These are phyloP conservation scores for Hirschioporus abietinus DNA, from an alignment of 768 basidiomycete genomes.

Conservation along the genomic window DNA sequence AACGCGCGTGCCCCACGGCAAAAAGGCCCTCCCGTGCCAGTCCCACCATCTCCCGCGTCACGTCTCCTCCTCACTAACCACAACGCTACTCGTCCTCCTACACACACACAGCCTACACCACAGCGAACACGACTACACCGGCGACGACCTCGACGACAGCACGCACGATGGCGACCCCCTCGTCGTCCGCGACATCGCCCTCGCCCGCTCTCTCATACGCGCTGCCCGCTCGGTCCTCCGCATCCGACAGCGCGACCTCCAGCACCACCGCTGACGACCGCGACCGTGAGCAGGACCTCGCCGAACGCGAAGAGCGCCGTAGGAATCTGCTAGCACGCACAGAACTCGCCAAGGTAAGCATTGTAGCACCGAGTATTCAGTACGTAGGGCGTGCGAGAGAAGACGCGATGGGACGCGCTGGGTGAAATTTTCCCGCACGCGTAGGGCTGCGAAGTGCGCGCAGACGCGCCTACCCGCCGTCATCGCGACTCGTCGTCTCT, in stretches of 20 bases:
- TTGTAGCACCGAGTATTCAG: slow-evolving; percentile 15
- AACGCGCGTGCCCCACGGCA: slow-evolving; percentile 1
- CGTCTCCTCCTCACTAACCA: not conserved
- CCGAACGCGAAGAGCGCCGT: slow-evolving; percentile 56
- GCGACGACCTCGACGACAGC: slow-evolving; percentile 11
- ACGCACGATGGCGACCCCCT: slow-evolving; percentile 63
- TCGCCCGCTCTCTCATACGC: slow-evolving; percentile 70
- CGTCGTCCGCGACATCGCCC: slow-evolving; percentile 77
- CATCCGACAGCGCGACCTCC: slow-evolving; percentile 34
- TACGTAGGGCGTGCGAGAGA: slow-evolving; percentile 1
- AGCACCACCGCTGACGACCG: slow-evolving; percentile 29
- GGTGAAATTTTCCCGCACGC: slow-evolving; percentile 1
- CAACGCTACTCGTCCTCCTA: not conserved
- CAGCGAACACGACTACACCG: slow-evolving; percentile 3
- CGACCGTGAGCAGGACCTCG: slow-evolving; percentile 32
- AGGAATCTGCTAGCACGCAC: slow-evolving; percentile 76
- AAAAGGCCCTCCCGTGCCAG: slow-evolving; percentile 1
- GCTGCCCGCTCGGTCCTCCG: slow-evolving; percentile 30
- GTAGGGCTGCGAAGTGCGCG: slow-evolving; percentile 2
- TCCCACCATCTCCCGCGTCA: not conserved
- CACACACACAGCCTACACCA: not conserved
- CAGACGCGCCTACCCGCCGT: slow-evolving; percentile 2
- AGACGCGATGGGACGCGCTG: slow-evolving; percentile 1
- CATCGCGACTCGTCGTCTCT: not conserved
- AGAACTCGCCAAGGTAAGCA: slow-evolving; percentile 73